A percentile compares a stretch with the other conserved stretches of the same genome.
Evolutionary conservation across 2,329 filamentous ascomycete species (phyloP).

Genomic region (Sporothrix protearum): DNA sequence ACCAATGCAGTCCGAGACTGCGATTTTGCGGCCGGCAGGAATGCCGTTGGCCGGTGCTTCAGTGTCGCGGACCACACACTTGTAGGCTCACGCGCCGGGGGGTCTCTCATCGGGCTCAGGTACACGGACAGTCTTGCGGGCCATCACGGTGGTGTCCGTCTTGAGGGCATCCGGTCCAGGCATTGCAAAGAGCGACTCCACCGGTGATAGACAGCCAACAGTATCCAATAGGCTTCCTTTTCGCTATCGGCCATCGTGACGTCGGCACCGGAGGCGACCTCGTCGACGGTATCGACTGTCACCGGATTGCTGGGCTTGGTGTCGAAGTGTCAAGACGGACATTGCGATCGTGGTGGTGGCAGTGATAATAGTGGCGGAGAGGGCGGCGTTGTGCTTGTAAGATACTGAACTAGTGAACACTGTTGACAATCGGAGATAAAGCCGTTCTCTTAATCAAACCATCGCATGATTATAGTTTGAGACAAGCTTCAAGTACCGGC

Average conservation of each 20-base stretch:
- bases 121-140: not conserved
- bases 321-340: conserved; percentile 5
- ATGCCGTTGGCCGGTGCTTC: not conserved
- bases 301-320: conserved; percentile 6
- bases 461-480: not conserved
- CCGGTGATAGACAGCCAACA: conserved; percentile 13
- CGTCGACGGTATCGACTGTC: not conserved
- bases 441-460: not conserved
- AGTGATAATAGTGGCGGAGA: not conserved
- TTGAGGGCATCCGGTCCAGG: not conserved
- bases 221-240: conserved; percentile 7
- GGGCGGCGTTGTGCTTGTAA: too few species aligned
- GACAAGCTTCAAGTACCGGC: not conserved
- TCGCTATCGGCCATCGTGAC: not conserved
- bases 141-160: not conserved
- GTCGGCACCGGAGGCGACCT: not conserved
- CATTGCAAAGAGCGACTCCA: not conserved
- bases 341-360: not conserved
- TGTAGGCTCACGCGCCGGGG: not conserved
- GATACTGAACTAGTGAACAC: not conserved
- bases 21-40: not conserved
- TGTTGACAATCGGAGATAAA: not conserved
- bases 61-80: not conserved
- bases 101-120: not conserved
- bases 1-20: conserved; percentile 2